Evolutionary conservation across 768 basidiomycete genomes (phyloP), one percentile per base, ranked within the genome.

Genomic region (Psilocybe cubensis): DNA sequence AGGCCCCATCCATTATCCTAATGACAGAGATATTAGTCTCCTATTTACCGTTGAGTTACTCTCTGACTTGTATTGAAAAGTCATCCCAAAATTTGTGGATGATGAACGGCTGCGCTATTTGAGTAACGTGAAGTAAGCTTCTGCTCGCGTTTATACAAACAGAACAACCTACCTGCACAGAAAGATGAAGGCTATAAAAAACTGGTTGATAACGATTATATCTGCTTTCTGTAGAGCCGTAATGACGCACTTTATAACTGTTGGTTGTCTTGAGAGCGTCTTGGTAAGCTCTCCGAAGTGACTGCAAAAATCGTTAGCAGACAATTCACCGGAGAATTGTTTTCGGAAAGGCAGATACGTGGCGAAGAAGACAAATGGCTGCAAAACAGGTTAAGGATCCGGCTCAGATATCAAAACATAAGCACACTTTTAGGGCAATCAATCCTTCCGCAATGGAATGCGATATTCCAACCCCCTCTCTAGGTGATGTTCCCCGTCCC

Each of bases 311-410:
- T 23, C 53, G 31, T 28, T n/a, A n/a, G n/a, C n/a, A n/a, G n/a
- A n/a, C n/a, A n/a, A n/a, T n/a, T n/a, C n/a, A n/a, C n/a, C n/a
- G n/a, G n/a, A n/a, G n/a, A n/a, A n/a, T n/a, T n/a, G n/a, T n/a
- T n/a, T n/a, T n/a, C n/a, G n/a, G n/a, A n/a, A 45, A 23, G 8
- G 8, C 4, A 64, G 80, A 61, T 63, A 96, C 83, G 96, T 98
- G 6, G 92, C 88, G 68, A 99, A 98, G 71, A 98, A 91, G 1
- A 91, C 89, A 63, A 91, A 92, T 10, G 87, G 79, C 94, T 96
- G 58, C 14, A 23, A 21, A 28, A 52, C 17, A 59, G 40, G 53
- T 38, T 23, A 4, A 18, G 12, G 49, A 54, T 35, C 18, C 56
- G 12, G 52, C 44, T 31, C 14, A n/a, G 42, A 18, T 35, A 29